These are phyloP conservation scores for Dendryphion nanum DNA, from an alignment of 2,329 filamentous ascomycete genomes.

Conservation along the genomic window DNA sequence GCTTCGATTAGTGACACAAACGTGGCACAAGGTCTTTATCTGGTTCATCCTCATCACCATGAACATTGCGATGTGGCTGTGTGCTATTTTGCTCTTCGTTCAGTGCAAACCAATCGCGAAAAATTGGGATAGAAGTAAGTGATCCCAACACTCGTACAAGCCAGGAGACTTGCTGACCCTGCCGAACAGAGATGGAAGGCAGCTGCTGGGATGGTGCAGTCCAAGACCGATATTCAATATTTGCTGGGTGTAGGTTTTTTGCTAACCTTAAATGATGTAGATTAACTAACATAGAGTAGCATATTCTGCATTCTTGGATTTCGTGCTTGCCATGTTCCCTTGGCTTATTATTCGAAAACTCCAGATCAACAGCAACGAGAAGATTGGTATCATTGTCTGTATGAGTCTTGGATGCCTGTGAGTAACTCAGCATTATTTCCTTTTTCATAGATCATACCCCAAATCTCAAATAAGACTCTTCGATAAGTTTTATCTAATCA, in stretches of 20 bases:
- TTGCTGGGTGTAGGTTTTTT: conserved; percentile 8
- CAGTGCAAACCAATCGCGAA: conserved; percentile 10
- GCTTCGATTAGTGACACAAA: conserved; percentile 7
- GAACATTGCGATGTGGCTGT: conserved; percentile 8
- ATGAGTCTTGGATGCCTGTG: conserved; percentile 30
- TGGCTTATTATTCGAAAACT: conserved; percentile 24
- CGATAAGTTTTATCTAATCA: background rate
- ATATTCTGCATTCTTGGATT: conserved; percentile 20
- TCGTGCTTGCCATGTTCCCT: conserved; percentile 25
- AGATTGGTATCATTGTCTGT: conserved; percentile 19
- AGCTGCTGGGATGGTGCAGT: conserved; percentile 9
- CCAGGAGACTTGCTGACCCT: no score
- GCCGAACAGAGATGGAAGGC: conserved; percentile 4
- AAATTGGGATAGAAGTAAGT: conserved; percentile 15
- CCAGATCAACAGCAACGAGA: conserved; percentile 27
- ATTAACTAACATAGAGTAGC: conserved; percentile 1
- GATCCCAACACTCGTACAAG: no score
- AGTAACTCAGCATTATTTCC: conserved; percentile 1
- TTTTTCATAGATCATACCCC: background rate
- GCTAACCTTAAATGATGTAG: background rate
- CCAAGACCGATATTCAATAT: conserved; percentile 8
- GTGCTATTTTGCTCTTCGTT: conserved; percentile 6
- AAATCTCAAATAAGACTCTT: background rate
- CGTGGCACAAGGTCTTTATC: conserved; percentile 10
- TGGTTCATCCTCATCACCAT: conserved; percentile 15